These are phyloP conservation scores for Hygrophorus pudorinus DNA, from an alignment of 768 basidiomycete species.

Conservation along the genomic window DNA sequence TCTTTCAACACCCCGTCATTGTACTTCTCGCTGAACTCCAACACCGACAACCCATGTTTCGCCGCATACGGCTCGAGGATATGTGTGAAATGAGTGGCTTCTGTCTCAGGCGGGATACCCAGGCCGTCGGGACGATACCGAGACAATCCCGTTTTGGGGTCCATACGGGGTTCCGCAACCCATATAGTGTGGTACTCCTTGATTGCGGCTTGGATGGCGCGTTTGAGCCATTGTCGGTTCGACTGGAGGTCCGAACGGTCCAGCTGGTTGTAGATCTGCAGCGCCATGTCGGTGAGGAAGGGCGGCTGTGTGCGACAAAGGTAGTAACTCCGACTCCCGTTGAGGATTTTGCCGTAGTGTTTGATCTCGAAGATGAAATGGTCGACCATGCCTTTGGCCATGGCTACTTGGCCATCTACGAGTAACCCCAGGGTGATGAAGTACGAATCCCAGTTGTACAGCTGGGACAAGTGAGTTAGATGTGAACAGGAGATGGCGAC, in stretches of 20 bases:
- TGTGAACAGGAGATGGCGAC: neutral
- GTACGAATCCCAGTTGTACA: constrained; percentile 95
- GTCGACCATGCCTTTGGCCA: constrained; percentile 98
- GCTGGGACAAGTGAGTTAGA: constrained; percentile 28
- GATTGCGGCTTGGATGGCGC: constrained; percentile 94
- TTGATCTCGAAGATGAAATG: constrained; percentile 99
- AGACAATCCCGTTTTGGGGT: constrained; percentile 89
- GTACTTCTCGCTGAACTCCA: constrained; percentile 96
- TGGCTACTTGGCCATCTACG: constrained; percentile 85
- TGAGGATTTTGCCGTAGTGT: constrained; percentile 94
- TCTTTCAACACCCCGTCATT: constrained; percentile 77
- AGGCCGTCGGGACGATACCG: constrained; percentile 89
- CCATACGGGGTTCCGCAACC: constrained; percentile 91
- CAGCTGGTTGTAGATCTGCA: constrained; percentile 95
- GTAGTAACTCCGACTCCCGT: constrained; percentile 93
- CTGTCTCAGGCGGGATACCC: constrained; percentile 97
- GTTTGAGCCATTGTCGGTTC: constrained; percentile 88
- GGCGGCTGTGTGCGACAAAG: constrained; percentile 94
- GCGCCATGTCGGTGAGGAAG: constrained; percentile 97
- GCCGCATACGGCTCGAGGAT: constrained; percentile 91
- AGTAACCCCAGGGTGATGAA: constrained; percentile 91
- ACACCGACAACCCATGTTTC: constrained; percentile 85
- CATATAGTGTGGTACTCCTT: constrained; percentile 99
- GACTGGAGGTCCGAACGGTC: constrained; percentile 72
- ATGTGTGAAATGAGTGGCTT: constrained; percentile 97